Evolutionary conservation across 805 yeast genomes (phyloP).

Genomic region (Metschnikowia henanensis): DNA sequence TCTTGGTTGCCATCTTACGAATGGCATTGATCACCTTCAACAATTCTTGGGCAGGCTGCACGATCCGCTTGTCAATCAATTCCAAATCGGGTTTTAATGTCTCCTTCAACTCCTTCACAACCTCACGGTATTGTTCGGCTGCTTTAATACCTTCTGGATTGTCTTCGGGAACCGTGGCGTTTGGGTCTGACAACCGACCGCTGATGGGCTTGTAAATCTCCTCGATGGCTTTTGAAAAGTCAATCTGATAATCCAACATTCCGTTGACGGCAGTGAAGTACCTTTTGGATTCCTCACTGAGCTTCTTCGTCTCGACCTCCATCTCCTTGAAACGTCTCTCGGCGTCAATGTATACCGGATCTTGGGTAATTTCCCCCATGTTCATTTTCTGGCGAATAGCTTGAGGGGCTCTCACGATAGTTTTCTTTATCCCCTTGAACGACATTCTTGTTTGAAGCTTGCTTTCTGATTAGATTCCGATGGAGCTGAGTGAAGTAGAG

Average conservation of each 20-base stretch:
- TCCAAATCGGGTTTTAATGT: constrained; percentile 91
- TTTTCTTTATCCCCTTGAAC: constrained; percentile 83
- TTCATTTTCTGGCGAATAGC: constrained; percentile 85
- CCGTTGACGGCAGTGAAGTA: constrained; percentile 91
- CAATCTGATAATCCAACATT: constrained; percentile 91
- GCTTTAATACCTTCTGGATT: constrained; percentile 97
- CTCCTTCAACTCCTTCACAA: constrained; percentile 82
- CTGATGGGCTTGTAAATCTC: constrained; percentile 95
- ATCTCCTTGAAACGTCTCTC: constrained; percentile 94
- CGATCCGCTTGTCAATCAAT: constrained; percentile 85
- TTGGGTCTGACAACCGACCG: constrained; percentile 90
- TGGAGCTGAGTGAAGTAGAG: too few relatives aligned
- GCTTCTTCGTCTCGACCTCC: constrained; percentile 84
- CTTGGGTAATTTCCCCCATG: constrained; percentile 65
- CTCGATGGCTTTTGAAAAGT: constrained; percentile 93
- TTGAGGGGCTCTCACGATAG: constrained; percentile 88
- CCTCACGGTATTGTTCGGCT: constrained; percentile 84
- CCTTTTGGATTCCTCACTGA: constrained; percentile 86
- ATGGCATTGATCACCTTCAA: constrained; percentile 77
- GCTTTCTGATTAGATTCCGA: too few relatives aligned
- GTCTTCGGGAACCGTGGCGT: constrained; percentile 82
- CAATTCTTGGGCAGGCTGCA: constrained; percentile 89
- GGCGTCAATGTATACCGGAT: constrained; percentile 91
- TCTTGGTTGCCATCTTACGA: constrained; percentile 91
- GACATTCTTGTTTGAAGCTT: too few relatives aligned